phyloP scores from a whole-genome alignment of 176 grass and related monocot genomes.

The Cenchrus fungigraminus region DNA sequence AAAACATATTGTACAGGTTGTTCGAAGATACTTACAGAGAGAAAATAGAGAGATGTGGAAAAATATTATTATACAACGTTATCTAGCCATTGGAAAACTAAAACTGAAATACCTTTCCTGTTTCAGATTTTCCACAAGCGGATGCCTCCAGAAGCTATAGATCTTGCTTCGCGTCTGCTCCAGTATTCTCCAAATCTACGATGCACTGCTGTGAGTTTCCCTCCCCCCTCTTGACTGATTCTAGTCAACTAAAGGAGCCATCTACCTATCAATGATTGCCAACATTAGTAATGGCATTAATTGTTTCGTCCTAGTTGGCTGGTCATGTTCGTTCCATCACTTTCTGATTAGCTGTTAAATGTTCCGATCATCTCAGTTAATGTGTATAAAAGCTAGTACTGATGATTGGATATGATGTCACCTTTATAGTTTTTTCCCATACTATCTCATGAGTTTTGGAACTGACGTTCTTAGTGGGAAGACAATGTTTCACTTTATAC shows the following conservation, averaged over 20 bases:
- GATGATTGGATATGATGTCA: slow-evolving; percentile 12
- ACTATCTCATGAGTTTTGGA: slow-evolving; percentile 1
- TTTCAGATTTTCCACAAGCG: slow-evolving; percentile 77
- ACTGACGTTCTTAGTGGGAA: neutral
- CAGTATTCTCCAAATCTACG: slow-evolving; percentile 80
- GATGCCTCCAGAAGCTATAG: slow-evolving; percentile 84
- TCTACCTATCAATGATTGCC: slow-evolving; percentile 44
- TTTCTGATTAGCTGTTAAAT: slow-evolving; percentile 30
- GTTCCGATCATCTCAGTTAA: slow-evolving; percentile 8
- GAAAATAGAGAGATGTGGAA: no score
- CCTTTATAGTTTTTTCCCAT: neutral
- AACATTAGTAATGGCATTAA: slow-evolving; percentile 35
- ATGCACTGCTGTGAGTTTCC: slow-evolving; percentile 68
- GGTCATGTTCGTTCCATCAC: neutral
- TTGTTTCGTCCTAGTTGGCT: slow-evolving; percentile 31
- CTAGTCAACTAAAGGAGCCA: slow-evolving; percentile 34
- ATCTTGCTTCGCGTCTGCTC: slow-evolving; percentile 70
- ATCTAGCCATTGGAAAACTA: neutral
- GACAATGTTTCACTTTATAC: neutral
- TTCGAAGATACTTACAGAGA: no score
- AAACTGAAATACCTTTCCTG: neutral
- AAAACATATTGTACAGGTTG: no score
- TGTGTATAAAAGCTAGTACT: slow-evolving; percentile 23
- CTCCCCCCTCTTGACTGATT: slow-evolving; percentile 18
- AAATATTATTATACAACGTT: no score